Evolutionary conservation across 192 early-diverging fungal genomes (phyloP), one percentile per base, ranked within the genome.

Genomic region (Entomortierella parvispora): DNA sequence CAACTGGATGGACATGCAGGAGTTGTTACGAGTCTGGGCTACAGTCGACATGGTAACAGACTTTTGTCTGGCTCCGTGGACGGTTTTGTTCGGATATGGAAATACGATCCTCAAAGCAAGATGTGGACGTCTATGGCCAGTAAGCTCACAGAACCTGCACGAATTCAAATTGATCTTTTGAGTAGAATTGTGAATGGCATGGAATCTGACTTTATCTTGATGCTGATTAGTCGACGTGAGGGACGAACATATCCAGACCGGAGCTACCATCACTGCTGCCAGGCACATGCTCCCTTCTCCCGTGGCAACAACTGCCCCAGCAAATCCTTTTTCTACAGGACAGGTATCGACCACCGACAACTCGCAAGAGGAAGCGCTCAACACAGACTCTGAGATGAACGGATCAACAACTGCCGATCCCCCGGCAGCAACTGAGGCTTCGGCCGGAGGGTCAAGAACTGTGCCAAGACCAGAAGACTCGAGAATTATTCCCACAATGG

Each of bases 61-160:
- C 69, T 97, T 1, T 58, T 92, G 18, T 89, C 91, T 26, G 94
- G 92, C 8, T 91, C 88, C 12, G 83, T 84, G 15, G 94, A 97
- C 69, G 94, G 95, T 14, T 93, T 89, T 10, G 90, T 88, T 2
- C 88, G 84, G 53, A 85, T 95, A 4, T 96, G 92, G 91, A 82
- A 79, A 23, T 89, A 85, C 50, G 71, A 85, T 47, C 77, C 75
- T 31, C 63, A 61, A 1, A 83, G 68, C 28, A 69, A 81, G 17
- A 69, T 78, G 61, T 96, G 92, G 93, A 80, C 68, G 0, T 86
- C 87, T 7, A 76, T 89, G 6, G 74, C 76, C 5, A 77, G 83
- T 90, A 85, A 79, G 80, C 79, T 45, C 5, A n/a, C n/a, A n/a
- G n/a, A 6, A 40, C 9, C 1, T 34, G 18, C 20, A 14, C 18